Conservation (phyloP, 2,329 filamentous ascomycete genomes). For the Juglanconis juglandina region DNA sequence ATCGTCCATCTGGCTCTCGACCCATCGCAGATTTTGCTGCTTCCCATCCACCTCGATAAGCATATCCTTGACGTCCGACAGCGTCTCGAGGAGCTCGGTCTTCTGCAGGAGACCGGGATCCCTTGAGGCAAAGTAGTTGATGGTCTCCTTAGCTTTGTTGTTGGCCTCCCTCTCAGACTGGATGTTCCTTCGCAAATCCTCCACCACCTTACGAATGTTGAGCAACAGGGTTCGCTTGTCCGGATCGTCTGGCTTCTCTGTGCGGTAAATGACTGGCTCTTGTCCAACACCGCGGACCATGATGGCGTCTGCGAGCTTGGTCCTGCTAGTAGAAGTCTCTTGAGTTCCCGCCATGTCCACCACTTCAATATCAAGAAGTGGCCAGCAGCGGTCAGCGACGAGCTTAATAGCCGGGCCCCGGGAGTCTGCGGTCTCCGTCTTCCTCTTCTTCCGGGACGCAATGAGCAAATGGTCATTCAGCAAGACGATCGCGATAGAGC, state of each 20-base stretch:
- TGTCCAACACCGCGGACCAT: constrained; percentile 82
- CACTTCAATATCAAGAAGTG: constrained; percentile 86
- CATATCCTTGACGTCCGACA: constrained; percentile 79
- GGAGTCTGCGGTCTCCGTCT: constrained; percentile 61
- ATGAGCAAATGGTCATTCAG: constrained; percentile 93
- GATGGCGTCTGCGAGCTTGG: constrained; percentile 77
- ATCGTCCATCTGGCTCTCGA: constrained; percentile 91
- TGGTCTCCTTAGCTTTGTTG: constrained; percentile 78
- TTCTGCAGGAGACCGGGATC: constrained; percentile 76
- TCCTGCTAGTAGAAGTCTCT: constrained; percentile 53
- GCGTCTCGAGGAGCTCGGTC: constrained; percentile 72
- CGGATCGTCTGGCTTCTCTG: constrained; percentile 72
- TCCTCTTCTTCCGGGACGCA: constrained; percentile 89
- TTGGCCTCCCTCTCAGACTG: constrained; percentile 85
- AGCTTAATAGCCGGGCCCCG: constrained; percentile 67
- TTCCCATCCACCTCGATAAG: constrained; percentile 95
- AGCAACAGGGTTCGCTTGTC: constrained; percentile 80
- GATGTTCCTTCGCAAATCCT: constrained; percentile 81
- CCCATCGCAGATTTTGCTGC: constrained; percentile 92
- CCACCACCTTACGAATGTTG: constrained; percentile 87
- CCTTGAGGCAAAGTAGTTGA: constrained; percentile 79
- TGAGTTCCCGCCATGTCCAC: constrained; percentile 75
- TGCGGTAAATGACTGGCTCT: constrained; percentile 92
- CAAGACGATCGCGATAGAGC: constrained; percentile 86
- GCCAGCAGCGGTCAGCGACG: constrained; percentile 92